These are phyloP conservation scores for Nepenthes alata DNA, from an alignment of 179 eudicot genomes.

Conservation along the genomic window DNA sequence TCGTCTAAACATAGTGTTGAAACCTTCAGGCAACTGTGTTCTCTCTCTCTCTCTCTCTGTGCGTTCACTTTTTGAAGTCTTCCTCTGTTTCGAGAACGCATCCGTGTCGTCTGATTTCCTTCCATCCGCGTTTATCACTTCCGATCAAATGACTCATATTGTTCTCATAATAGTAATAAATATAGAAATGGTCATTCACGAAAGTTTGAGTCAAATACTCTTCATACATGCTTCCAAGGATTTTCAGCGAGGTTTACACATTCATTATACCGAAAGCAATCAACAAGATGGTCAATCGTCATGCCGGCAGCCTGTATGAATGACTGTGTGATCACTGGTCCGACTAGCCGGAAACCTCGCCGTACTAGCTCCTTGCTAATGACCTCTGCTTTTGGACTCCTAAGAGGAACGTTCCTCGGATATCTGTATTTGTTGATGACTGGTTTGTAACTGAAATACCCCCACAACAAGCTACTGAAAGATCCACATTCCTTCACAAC, in stretches of 20 bases:
- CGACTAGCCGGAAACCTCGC: constrained; percentile 74
- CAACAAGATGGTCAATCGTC: constrained; percentile 86
- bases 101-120: too few relatives aligned
- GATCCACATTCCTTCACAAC: constrained; percentile 72
- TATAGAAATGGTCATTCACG: too few relatives aligned
- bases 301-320: constrained; percentile 96
- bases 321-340: constrained; percentile 83
- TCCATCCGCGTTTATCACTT: too few relatives aligned
- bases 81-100: too few relatives aligned
- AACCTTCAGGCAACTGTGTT: too few relatives aligned
- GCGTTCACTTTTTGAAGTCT: too few relatives aligned
- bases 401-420: constrained; percentile 81
- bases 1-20: too few relatives aligned
- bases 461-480: constrained; percentile 82
- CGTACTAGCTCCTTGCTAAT: constrained; percentile 78
- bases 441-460: constrained; percentile 65
- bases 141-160: too few relatives aligned
- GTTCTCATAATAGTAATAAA: too few relatives aligned
- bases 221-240: constrained; percentile 71
- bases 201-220: too few relatives aligned
- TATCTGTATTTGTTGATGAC: constrained; percentile 64
- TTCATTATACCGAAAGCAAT: constrained; percentile 73
- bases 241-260: constrained; percentile 85
- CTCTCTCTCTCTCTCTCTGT: too few relatives aligned
- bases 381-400: constrained; percentile 73